Evolutionary conservation across 2,329 filamentous ascomycete genomes (phyloP), one percentile per base, ranked within the genome.

Genomic region (Hymenotorrendiella dingleyae): DNA sequence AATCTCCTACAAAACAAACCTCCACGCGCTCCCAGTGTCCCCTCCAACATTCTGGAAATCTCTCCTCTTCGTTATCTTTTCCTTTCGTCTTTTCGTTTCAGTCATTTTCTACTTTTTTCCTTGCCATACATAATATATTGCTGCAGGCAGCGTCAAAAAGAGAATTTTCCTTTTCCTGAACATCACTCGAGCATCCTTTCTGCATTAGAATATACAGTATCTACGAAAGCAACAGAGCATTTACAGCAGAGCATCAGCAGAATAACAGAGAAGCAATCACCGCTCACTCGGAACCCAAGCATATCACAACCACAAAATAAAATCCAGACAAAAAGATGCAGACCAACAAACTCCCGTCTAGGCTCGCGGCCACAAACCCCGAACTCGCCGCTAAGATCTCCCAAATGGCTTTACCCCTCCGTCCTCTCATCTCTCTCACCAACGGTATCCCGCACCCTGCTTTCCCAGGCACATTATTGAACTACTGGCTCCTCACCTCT

Each of bases 401-500:
- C 19, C 74, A 84, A 51, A 81, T 89, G 72, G 72, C 74, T 16
- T 72, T 85, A 9, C 71, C 70, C 17, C 75, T 89, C 19, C 73
- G 75, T 0, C 82, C 84, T 1, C 76, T 89, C 5, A 78, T 84
- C 6, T 75, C 80, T 62, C 64, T 82, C 51, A 69, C 70, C 17
- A 76, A 74, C 2, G 82, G 82, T 37, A 58, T 65, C n/a, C 65
- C 82, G 2, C 82, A 86, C 56, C 75, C 79, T 0, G 61, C 68
- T 42, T 89, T 84, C 61, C 84, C 84, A 1, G 56, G 59, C 16
- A 84, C 77, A 3, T 69, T 88, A 42, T 76, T 89, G 34, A 73
- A 75, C 59, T 86, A 84, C 65, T 86, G 82, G 73, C 78, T 88
- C 23, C 73, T 89, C 27, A 88, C 82, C 12, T 80, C 85, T 60